A percentile compares a stretch with the other conserved stretches of the same genome.
Conservation (phyloP, 768 basidiomycete genomes). For the Leccinum longicurvipes region DNA sequence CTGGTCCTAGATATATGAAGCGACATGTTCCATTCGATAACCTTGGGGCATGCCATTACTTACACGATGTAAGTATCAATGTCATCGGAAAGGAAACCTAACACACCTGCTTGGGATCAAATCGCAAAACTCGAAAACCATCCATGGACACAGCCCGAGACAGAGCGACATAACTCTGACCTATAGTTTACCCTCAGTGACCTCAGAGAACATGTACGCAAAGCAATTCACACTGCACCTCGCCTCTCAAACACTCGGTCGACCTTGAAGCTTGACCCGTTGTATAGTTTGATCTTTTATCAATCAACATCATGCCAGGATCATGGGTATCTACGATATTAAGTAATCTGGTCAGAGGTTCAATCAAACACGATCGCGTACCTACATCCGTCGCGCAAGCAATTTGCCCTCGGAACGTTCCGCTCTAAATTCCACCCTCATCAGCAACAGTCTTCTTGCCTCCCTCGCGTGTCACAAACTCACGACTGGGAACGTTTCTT, state of each 20-base stretch:
- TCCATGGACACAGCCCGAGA: constrained; percentile 52
- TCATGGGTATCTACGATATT: constrained; percentile 58
- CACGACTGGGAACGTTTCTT: constrained; percentile 44
- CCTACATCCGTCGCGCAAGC: constrained; percentile 46
- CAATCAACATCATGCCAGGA: constrained; percentile 74
- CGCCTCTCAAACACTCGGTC: constrained; percentile 63
- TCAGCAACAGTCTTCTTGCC: constrained; percentile 44
- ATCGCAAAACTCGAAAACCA: constrained; percentile 50
- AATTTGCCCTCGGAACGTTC: constrained; percentile 51
- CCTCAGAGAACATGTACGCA: too few relatives aligned
- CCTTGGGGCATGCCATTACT: too few relatives aligned
- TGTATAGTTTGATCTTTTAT: constrained; percentile 75
- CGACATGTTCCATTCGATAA: too few relatives aligned
- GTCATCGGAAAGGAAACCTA: too few relatives aligned
- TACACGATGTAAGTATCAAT: too few relatives aligned
- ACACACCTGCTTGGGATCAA: constrained; percentile 49
- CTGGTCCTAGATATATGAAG: too few relatives aligned
- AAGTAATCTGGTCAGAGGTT: not conserved
- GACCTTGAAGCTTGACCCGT: constrained; percentile 63
- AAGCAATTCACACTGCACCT: too few relatives aligned
- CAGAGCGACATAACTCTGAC: constrained; percentile 49
- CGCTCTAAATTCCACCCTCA: constrained; percentile 50
- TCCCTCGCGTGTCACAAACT: constrained; percentile 44
- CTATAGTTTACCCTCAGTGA: too few relatives aligned
- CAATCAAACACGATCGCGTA: not conserved